Evolutionary conservation across 2,329 filamentous ascomycete genomes (phyloP), one percentile per base, ranked within the genome.

Genomic region (Rutstroemia sp.): DNA sequence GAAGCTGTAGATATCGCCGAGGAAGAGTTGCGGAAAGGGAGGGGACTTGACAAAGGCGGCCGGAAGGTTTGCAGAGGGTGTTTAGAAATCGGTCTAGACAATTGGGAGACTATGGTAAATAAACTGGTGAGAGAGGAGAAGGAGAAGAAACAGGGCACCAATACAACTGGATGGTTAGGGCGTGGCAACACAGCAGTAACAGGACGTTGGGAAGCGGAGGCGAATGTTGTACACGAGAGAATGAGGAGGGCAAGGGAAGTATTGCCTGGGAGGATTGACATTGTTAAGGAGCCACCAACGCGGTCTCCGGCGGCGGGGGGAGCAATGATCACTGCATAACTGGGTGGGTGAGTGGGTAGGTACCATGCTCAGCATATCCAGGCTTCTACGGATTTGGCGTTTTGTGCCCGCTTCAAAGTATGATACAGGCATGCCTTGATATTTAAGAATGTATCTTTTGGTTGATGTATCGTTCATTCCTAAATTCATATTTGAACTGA

Each of bases 1-100:
- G 89, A 96, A 60, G 91, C 87, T 25, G 89, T 95, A 34, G 87
- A 92, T 63, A 74, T 88, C 1, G 87, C 91, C 2, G 91, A 92
- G 71, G 78, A 84, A 59, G 84, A 83, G 65, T 77, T 83, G 12
- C 54, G 44, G 44, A 80, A 77, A 62, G 71, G 72, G 8, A 60
- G 56, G 6, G 54, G 46, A 12, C 51, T 69, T 48, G 57, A 68
- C 17, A 57, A 58, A 8, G 44, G 69, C 5, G 76, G 78, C 4
- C 77, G 75, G 62, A 78, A 80, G 60, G 83, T 81, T 40, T 96
- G 92, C 68, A 81, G 81, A 36, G 80, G 92, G 63, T 96, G 92
- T 67, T 78, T 96, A 5, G 76, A 81, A 57, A 83, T 87, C 2
- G 89, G 89, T 0, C 76, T 96, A 1, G 78, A 80, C 5, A 95